Conservation (phyloP, 768 basidiomycete species). For the Rhodotorula graminis region DNA sequence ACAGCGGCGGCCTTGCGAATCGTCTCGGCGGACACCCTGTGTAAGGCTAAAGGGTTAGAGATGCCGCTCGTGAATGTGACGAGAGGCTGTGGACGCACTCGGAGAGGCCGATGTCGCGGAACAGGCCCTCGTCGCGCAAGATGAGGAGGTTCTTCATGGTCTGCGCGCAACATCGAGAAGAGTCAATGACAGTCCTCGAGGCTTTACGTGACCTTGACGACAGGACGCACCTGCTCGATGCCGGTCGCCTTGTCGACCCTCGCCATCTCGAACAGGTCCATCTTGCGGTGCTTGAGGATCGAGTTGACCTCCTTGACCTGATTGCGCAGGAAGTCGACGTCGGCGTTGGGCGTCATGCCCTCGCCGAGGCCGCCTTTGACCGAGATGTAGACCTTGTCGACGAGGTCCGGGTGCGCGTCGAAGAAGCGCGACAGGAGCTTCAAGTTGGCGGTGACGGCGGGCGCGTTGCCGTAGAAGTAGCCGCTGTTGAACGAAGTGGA, state of each 20-base stretch:
- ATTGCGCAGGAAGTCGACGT: constrained; percentile 51
- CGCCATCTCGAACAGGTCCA: constrained; percentile 61
- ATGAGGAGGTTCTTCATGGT: constrained; percentile 49
- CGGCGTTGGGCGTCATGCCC: constrained; percentile 8
- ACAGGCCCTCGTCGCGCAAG: constrained; percentile 58
- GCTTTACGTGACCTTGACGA: no score
- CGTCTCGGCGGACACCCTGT: constrained; percentile 14
- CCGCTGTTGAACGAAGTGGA: constrained; percentile 52
- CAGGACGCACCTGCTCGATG: constrained; percentile 20
- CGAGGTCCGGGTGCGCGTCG: constrained; percentile 50
- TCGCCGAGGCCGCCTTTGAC: constrained; percentile 51
- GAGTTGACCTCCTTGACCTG: constrained; percentile 53
- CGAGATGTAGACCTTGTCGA: constrained; percentile 53
- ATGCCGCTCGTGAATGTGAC: not conserved
- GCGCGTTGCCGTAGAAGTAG: constrained; percentile 56
- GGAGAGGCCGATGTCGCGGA: constrained; percentile 60
- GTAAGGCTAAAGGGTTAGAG: constrained; percentile 39
- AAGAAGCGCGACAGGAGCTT: constrained; percentile 56
- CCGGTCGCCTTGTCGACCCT: constrained; percentile 45
- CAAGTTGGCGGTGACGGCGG: constrained; percentile 51
- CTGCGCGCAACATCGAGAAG: no score
- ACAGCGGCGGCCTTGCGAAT: constrained; percentile 49
- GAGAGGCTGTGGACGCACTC: constrained; percentile 46
- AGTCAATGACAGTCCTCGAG: no score
- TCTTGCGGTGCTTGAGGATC: constrained; percentile 40